Percentiles rank a stretch among this genome's conserved stretches.
Evolutionary conservation across 495 filamentous ascomycete genomes (phyloP).

Genomic region (Tuber brumale): DNA sequence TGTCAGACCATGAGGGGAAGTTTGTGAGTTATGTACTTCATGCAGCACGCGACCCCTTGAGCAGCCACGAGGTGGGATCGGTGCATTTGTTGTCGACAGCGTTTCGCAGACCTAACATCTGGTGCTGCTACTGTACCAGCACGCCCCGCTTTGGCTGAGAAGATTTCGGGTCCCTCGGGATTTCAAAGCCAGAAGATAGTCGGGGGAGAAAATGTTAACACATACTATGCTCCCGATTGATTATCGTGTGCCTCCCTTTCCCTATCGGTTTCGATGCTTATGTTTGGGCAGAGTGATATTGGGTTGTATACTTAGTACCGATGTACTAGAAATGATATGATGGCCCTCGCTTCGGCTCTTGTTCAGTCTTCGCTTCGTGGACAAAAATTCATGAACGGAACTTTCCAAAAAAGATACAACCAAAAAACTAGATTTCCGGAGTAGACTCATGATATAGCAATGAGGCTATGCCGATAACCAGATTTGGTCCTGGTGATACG

Average conservation of each 20-base stretch:
- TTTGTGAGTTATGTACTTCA: slow-evolving; percentile 1
- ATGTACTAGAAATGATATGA: slow-evolving; percentile 1
- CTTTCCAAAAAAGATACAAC: background rate
- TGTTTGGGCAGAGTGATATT: background rate
- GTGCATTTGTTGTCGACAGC: slow-evolving; percentile 1
- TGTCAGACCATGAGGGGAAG: background rate
- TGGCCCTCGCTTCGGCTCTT: background rate
- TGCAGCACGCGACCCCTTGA: slow-evolving; percentile 3
- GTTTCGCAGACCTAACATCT: background rate
- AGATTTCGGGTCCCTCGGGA: background rate
- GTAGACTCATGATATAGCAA: background rate
- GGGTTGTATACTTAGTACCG: background rate
- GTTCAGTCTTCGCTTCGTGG: background rate
- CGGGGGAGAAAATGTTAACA: background rate
- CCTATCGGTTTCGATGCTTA: background rate
- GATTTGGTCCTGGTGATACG: background rate
- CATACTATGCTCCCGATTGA: background rate
- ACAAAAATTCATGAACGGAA: background rate
- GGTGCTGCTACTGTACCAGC: background rate
- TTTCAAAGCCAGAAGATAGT: background rate
- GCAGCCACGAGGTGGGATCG: slow-evolving; percentile 3
- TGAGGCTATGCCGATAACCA: background rate
- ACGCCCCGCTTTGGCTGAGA: background rate
- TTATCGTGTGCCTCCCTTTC: slow-evolving; percentile 2
- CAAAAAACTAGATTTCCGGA: background rate